Percentiles rank a stretch among this genome's conserved stretches.
Evolutionary conservation across 164 flowering plant genomes (phyloP).

Genomic region (Aristolochia contorta): DNA sequence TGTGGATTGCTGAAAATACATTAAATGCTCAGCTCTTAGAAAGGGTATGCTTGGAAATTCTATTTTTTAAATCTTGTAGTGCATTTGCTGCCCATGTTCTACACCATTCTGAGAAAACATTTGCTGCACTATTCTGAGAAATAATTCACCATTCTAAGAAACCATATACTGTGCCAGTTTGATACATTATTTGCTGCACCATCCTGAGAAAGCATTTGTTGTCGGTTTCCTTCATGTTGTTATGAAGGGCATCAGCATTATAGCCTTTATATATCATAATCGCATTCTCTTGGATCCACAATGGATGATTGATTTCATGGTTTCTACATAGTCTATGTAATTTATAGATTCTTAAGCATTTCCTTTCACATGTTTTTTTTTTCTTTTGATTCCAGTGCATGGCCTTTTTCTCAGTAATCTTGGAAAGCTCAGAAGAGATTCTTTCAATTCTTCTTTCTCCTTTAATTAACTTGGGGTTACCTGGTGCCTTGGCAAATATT

Average conservation of each 20-base stretch:
- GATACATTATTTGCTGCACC: no score
- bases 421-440: constrained; percentile 43
- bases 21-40: constrained; percentile 66
- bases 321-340: neutral
- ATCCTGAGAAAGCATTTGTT: no score
- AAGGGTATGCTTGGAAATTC: constrained; percentile 34
- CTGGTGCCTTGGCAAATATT: constrained; percentile 48
- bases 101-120: no score
- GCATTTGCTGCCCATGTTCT: no score
- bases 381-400: constrained; percentile 37
- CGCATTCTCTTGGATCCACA: no score
- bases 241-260: no score
- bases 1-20: constrained; percentile 82
- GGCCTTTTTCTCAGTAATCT: constrained; percentile 47
- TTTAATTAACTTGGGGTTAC: constrained; percentile 59
- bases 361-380: constrained; percentile 4
- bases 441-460: constrained; percentile 40
- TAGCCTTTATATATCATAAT: no score
- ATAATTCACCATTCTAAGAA: no score
- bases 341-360: neutral
- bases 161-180: no score
- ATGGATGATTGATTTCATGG: no score
- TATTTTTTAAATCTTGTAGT: neutral
- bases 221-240: no score
- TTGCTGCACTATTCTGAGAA: no score